Evolutionary conservation across 352 stramenopile species (phyloP), one percentile per base, ranked within the genome.

Genomic region (Phytophthora boehmeriae): DNA sequence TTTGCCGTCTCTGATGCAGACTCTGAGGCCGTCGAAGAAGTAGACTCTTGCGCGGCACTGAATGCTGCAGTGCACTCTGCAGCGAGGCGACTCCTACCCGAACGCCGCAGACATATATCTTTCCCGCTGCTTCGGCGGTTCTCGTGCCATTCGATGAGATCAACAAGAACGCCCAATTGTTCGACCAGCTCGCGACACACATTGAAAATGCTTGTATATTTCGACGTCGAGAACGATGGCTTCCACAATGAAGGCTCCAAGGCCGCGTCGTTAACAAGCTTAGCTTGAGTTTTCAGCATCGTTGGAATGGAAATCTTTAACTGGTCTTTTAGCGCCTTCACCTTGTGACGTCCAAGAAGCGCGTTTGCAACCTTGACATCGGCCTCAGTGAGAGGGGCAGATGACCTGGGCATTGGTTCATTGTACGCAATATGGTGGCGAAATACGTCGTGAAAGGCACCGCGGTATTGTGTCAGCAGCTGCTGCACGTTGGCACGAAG

Each of bases 121-220:
- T 68, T 64, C 6, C 61, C 62, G 28, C 66, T 63, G 22, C 4
- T 73, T 52, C 57, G 66, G 9, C 70, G 70, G 28, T 75, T 68
- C 39, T 87, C 69, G n/a, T 88, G 71, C 85, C 85, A 93, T 0
- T 84, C 64, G 1, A 88, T 62, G 2, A 93, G 66, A 46, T 92
- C 83, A 5, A 89, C 70, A 20, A 93, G 58, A 30, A 90, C 76
- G 8, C 80, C 66, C 13, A 89, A 64, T 22, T 84, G 69, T 11
- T 78, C 71, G 5, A 92, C 59, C 30, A 92, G 43, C 0, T 75
- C 78, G 10, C 76, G 68, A 54, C 81, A 90, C 14, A 70, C 65
- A 13, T 61, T 58, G 20, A 88, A 47, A 19, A 88, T 76, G 16
- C 71, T 56, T 2, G 59, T 67, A 60, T 91, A 88, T 69, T 91